Evolutionary conservation across 2,329 filamentous ascomycete genomes (phyloP).

Genomic region (Paecilomyces sp.): DNA sequence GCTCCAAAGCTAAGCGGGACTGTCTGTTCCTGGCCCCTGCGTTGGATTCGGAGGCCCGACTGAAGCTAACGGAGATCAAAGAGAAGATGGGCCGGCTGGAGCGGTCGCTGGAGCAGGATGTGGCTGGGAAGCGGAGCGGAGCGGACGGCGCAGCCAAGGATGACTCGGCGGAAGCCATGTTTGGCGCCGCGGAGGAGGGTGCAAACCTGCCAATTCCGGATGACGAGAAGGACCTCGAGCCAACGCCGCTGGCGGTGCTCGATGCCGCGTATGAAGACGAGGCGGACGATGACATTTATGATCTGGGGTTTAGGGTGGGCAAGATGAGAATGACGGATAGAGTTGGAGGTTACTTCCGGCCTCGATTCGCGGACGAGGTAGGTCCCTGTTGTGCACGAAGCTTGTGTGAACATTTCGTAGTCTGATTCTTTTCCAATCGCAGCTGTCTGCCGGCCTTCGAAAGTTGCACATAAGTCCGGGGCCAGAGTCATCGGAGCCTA

Average conservation of each 20-base stretch:
- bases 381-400: not conserved
- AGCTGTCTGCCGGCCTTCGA: not conserved
- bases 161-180: constrained; percentile 22
- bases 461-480: not conserved
- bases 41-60: constrained; percentile 62
- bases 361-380: constrained; percentile 65
- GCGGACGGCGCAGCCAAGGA: constrained; percentile 5
- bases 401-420: not conserved
- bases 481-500: not conserved
- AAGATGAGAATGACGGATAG: constrained; percentile 68
- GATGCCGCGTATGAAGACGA: constrained; percentile 64
- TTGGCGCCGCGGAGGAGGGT: constrained; percentile 44
- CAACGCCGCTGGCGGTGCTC: constrained; percentile 54
- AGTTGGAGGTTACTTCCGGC: constrained; percentile 64
- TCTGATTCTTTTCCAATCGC: not conserved
- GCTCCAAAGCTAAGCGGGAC: constrained; percentile 42
- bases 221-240: constrained; percentile 54
- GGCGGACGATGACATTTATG: constrained; percentile 60
- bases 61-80: constrained; percentile 68
- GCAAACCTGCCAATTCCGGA: constrained; percentile 27
- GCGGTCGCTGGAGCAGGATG: constrained; percentile 61
- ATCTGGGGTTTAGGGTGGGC: constrained; percentile 64
- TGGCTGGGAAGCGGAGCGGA: constrained; percentile 41
- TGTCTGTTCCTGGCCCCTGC: constrained; percentile 60
- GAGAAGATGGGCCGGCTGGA: constrained; percentile 69